Evolutionary conservation across 2,329 filamentous ascomycete species (phyloP), one percentile per base, ranked within the genome.

Genomic region (Venturia nashicola): DNA sequence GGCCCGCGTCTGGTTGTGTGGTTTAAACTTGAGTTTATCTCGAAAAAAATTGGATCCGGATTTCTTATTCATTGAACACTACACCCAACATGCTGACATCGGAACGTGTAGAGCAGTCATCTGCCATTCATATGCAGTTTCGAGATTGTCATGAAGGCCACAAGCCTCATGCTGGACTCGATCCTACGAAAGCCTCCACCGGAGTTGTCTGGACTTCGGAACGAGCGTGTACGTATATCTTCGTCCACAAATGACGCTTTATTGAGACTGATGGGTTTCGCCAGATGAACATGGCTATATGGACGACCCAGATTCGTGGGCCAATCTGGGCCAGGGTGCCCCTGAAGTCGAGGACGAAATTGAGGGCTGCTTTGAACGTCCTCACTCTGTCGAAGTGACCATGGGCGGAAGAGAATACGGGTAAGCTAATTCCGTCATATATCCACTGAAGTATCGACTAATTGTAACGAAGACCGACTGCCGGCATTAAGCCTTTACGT

Each of bases 271-370:
- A 57, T n/a, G 27, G 12, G 2, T 9, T 7, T 34, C 32, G 27
- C 27, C 51, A 63, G 84, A 86, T 73, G 91, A 97, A 76, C 89
- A 93, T 77, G 93, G 93, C 70, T 97, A 88, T 78, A 79, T 85
- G 61, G 92, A 97, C 4, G 82, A 92, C 68, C 92, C 91, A 12
- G 82, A 88, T 2, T 77, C 81, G 67, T 97, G 93, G 93, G 91
- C 93, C 65, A 97, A 97, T 74, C 80, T 97, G 62, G 93, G 93
- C 40, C 93, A 97, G 78, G 92, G 92, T 69, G 92, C 92, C 18
- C 92, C 92, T 54, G 91, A 97, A 75, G 93, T 95, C 66, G 93
- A 96, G 70, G 90, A 95, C 68, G 91, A 94, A 67, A 97, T 97
- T 70, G 83, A 87, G 70, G 91, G 92, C 65, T 94, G 89, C 77